Percentiles rank a stretch among this genome's conserved stretches.
These are phyloP conservation scores for Hysterium pulicare DNA, from an alignment of 2,329 filamentous ascomycete genomes.

Conservation along the genomic window DNA sequence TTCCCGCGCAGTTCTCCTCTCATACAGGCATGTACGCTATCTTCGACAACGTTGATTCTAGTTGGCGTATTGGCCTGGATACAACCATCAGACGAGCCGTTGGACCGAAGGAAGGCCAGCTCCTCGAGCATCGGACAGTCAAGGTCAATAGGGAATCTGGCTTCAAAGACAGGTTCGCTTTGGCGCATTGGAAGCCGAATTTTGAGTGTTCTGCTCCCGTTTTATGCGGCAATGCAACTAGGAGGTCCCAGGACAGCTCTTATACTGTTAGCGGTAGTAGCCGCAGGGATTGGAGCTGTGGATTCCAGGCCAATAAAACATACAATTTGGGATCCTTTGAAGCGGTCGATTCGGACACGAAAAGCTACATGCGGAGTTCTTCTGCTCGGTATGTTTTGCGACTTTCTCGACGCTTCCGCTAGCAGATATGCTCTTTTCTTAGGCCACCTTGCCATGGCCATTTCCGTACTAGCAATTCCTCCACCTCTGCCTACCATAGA, in stretches of 20 bases:
- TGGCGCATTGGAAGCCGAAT: constrained; percentile 30
- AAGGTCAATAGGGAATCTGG: not conserved
- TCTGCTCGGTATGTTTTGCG: constrained; percentile 28
- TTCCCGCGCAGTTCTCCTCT: constrained; percentile 25
- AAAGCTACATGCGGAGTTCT: constrained; percentile 36
- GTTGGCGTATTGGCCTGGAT: constrained; percentile 41
- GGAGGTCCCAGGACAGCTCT: constrained; percentile 54
- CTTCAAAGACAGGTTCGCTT: constrained; percentile 14
- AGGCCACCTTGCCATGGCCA: constrained; percentile 47
- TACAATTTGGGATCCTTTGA: constrained; percentile 25
- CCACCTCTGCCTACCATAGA: constrained; percentile 44
- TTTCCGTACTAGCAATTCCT: constrained; percentile 48
- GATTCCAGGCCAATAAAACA: constrained; percentile 31
- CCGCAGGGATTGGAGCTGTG: constrained; percentile 42
- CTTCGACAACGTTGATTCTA: constrained; percentile 45
- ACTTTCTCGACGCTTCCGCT: constrained; percentile 25
- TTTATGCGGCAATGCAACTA: constrained; percentile 55
- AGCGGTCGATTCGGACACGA: constrained; percentile 35
- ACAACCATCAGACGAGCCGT: constrained; percentile 24
- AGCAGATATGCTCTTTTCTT: constrained; percentile 27
- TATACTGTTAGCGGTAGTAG: constrained; percentile 46
- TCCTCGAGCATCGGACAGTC: constrained; percentile 16
- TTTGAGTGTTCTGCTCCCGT: constrained; percentile 49
- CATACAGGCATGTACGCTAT: constrained; percentile 44
- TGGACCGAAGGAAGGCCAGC: constrained; percentile 36